These are phyloP conservation scores for Pugionium dolabratum DNA, from an alignment of 345 rosid species.

Conservation along the genomic window DNA sequence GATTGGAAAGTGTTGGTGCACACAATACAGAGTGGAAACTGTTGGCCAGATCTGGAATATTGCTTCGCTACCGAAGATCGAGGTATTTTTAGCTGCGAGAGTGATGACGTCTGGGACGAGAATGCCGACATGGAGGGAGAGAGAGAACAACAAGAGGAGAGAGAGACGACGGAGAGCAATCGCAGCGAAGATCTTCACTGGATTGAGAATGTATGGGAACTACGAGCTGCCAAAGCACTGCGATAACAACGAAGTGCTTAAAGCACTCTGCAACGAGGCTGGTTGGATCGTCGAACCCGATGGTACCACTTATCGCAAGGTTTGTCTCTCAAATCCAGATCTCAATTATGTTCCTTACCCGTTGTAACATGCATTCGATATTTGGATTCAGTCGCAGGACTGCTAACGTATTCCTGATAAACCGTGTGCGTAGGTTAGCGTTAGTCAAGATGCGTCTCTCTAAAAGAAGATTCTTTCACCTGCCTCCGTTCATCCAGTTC, in stretches of 20 bases:
- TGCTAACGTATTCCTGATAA: no score
- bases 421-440: no score
- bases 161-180: constrained; percentile 86
- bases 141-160: constrained; percentile 88
- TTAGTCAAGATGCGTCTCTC: no score
- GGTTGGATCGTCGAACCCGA: constrained; percentile 88
- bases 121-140: constrained; percentile 81
- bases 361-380: no score
- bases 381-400: no score
- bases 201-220: constrained; percentile 78
- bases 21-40: not conserved
- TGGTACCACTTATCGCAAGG: constrained; percentile 92
- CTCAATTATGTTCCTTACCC: no score
- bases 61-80: no score
- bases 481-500: constrained; percentile 2
- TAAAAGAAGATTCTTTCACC: not conserved
- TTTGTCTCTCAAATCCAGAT: constrained; percentile 6
- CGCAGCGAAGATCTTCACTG: constrained; percentile 82
- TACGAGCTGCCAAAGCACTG: constrained; percentile 92
- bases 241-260: constrained; percentile 88
- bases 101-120: constrained; percentile 76
- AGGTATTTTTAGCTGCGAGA: not conserved
- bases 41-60: constrained; percentile 20
- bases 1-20: not conserved
- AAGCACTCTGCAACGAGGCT: constrained; percentile 82